phyloP scores from a whole-genome alignment of 495 filamentous ascomycete genomes.

The Podospora tetraspora region DNA sequence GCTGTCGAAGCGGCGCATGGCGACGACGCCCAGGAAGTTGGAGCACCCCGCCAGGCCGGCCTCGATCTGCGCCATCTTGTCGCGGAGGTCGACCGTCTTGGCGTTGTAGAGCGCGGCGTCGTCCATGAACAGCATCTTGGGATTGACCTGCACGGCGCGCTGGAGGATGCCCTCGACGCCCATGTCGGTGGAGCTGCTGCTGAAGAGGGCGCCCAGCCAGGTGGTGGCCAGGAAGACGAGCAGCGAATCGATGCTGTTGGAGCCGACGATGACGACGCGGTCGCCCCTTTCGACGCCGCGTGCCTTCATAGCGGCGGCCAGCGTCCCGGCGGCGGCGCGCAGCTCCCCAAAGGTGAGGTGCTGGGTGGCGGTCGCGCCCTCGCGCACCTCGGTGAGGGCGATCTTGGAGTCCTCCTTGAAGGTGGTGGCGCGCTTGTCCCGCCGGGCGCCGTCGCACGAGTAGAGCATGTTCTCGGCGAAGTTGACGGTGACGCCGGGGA shows the following conservation, averaged over 20 bases:
- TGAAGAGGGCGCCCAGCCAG: conserved; percentile 66
- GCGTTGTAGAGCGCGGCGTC: conserved; percentile 75
- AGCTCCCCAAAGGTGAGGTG: conserved; percentile 61
- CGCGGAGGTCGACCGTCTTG: conserved; percentile 61
- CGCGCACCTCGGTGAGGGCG: conserved; percentile 65
- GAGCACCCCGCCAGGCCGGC: conserved; percentile 51
- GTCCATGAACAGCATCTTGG: conserved; percentile 68
- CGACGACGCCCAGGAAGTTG: conserved; percentile 60
- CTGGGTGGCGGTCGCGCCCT: conserved; percentile 54
- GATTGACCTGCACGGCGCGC: conserved; percentile 64
- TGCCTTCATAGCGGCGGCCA: conserved; percentile 58
- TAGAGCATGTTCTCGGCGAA: conserved; percentile 61
- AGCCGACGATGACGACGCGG: conserved; percentile 63
- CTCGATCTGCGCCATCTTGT: conserved; percentile 64
- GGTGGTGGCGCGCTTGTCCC: conserved; percentile 33
- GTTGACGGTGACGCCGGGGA: conserved; percentile 58
- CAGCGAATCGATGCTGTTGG: conserved; percentile 69
- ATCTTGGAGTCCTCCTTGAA: conserved; percentile 66
- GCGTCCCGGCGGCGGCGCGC: conserved; percentile 46
- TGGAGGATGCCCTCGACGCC: conserved; percentile 71
- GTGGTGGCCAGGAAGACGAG: conserved; percentile 58
- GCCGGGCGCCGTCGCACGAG: conserved; percentile 29
- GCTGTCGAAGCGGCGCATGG: conserved; percentile 58
- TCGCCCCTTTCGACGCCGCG: conserved; percentile 63
- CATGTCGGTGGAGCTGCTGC: conserved; percentile 71